Evolutionary conservation across 2,329 filamentous ascomycete genomes (phyloP).

Genomic region (Pyricularia sp.): DNA sequence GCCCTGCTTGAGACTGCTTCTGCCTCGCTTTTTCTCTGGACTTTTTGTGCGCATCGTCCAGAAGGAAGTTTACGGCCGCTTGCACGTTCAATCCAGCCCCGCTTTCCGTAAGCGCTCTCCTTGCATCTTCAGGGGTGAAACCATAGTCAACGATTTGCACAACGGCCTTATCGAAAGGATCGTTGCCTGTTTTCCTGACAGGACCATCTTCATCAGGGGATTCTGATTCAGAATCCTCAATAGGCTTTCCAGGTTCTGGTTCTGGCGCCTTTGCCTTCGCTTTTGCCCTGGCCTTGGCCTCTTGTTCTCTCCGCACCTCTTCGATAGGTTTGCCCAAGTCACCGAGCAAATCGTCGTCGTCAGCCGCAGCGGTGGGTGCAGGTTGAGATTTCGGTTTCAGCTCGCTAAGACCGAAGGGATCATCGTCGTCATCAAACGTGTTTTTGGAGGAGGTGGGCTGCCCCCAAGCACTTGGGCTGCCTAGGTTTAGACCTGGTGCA

Average conservation of each 20-base stretch:
- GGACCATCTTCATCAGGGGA: conserved; percentile 28
- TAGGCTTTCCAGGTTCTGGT: conserved; percentile 41
- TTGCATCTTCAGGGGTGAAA: conserved; percentile 75
- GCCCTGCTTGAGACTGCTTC: conserved; percentile 23
- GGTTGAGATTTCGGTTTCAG: conserved; percentile 32
- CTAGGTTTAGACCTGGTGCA: conserved; percentile 34
- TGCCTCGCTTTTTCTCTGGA: conserved; percentile 53
- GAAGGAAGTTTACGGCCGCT: conserved; percentile 73
- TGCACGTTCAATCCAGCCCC: conserved; percentile 71
- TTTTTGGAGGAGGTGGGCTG: conserved; percentile 18
- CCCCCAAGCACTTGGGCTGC: conserved; percentile 40
- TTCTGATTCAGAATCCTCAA: conserved; percentile 36
- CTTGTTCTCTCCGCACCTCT: conserved; percentile 31
- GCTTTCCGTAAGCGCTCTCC: conserved; percentile 65
- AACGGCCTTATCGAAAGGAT: conserved; percentile 65
- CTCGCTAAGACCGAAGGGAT: conserved; percentile 71
- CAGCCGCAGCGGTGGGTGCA: conserved; percentile 21
- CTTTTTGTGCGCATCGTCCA: conserved; percentile 83
- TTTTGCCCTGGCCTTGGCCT: conserved; percentile 15
- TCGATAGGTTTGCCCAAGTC: conserved; percentile 53
- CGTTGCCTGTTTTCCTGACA: conserved; percentile 21
- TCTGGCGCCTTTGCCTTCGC: conserved; percentile 14
- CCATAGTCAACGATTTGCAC: conserved; percentile 91
- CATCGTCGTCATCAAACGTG: conserved; percentile 57
- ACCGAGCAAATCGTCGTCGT: conserved; percentile 54